Conservation (phyloP, 345 rosid genomes). For the Lepidium aucheri region DNA sequence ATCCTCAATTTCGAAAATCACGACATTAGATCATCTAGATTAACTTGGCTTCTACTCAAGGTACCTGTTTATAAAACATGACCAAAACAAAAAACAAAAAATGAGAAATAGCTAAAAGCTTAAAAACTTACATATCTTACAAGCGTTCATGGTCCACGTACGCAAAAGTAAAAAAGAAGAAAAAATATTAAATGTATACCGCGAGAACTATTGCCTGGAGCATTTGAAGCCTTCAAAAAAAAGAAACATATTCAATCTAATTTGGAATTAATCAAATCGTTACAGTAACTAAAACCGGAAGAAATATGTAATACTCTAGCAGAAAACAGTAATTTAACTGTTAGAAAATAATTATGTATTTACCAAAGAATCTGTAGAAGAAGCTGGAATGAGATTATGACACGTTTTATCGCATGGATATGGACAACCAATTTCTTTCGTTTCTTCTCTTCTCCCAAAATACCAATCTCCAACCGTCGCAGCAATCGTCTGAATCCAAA, state of each 20-base stretch:
- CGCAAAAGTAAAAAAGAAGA: background rate
- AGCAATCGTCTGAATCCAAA: slow-evolving; percentile 57
- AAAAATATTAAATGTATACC: slow-evolving; percentile 10
- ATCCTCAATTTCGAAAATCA: background rate
- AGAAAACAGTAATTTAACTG: background rate
- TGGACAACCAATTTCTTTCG: slow-evolving; percentile 57
- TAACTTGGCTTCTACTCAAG: background rate
- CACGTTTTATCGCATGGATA: slow-evolving; percentile 78
- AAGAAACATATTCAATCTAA: background rate
- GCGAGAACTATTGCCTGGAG: background rate
- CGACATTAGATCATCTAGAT: background rate
- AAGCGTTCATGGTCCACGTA: background rate
- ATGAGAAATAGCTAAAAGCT: no score
- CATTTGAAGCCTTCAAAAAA: slow-evolving; percentile 16
- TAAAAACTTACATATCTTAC: no score
- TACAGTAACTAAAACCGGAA: background rate
- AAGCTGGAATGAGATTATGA: slow-evolving; percentile 54
- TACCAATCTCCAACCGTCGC: slow-evolving; percentile 93
- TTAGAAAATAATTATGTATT: background rate
- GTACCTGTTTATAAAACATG: slow-evolving; percentile 10
- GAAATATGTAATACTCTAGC: background rate
- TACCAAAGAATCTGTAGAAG: slow-evolving; percentile 20
- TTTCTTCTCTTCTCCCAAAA: slow-evolving; percentile 38
- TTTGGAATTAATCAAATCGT: background rate
- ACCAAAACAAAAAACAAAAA: background rate